Evolutionary conservation across 257 asterid species (phyloP).

Genomic region (Marsdenia floribunda): DNA sequence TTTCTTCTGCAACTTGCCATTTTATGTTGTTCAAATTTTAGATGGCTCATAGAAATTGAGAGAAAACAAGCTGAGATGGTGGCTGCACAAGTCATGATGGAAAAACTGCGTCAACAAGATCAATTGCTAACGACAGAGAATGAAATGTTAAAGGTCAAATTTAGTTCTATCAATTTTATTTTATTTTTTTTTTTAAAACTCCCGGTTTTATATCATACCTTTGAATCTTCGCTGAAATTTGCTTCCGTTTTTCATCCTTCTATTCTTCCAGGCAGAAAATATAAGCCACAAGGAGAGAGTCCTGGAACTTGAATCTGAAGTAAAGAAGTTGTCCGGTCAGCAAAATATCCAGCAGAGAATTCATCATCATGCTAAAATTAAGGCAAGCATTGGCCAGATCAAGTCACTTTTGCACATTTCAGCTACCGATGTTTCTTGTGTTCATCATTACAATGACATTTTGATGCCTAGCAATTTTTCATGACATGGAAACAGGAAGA

Average conservation of each 20-base stretch:
- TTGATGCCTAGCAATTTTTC: not conserved
- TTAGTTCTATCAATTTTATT: not conserved
- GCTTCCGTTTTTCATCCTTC: conserved; percentile 15
- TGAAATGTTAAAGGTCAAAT: conserved; percentile 70
- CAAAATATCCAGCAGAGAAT: conserved; percentile 96
- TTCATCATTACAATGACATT: not conserved
- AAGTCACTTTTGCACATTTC: not conserved
- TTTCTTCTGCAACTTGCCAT: not conserved
- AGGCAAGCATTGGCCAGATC: conserved; percentile 34
- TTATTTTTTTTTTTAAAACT: too few relatives aligned
- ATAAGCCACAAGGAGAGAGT: conserved; percentile 56
- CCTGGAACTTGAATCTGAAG: conserved; percentile 70
- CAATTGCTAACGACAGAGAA: conserved; percentile 61
- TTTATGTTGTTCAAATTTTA: conserved; percentile 22
- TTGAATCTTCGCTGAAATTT: conserved; percentile 1
- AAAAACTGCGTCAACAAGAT: conserved; percentile 60
- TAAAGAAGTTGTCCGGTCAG: conserved; percentile 81
- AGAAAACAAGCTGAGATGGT: conserved; percentile 88
- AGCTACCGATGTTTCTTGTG: not conserved
- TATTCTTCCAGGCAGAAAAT: conserved; percentile 53
- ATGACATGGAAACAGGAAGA: conserved; percentile 64
- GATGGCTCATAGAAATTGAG: conserved; percentile 96
- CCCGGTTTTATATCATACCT: not conserved
- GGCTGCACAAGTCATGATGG: conserved; percentile 66
- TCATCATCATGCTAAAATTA: conserved; percentile 96